Conservation (phyloP, 2,329 filamentous ascomycete genomes). For the Karstenula rhodostoma region DNA sequence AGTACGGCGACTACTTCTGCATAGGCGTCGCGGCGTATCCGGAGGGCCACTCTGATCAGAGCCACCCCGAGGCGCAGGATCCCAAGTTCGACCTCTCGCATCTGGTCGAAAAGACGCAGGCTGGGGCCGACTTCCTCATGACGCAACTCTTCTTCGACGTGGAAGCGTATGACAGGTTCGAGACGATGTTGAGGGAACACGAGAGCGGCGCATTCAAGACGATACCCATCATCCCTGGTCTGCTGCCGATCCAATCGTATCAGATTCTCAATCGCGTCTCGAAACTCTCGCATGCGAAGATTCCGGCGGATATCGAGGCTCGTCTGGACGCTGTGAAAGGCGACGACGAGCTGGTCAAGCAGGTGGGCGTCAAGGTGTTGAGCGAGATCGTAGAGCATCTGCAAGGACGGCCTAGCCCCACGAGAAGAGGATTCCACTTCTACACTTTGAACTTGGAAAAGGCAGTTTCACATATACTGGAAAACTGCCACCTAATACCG, state of each 20-base stretch:
- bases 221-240: slow-evolving; percentile 88
- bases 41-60: slow-evolving; percentile 92
- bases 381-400: slow-evolving; percentile 84
- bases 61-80: slow-evolving; percentile 79
- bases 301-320: slow-evolving; percentile 75
- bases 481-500: slow-evolving; percentile 84
- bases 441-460: slow-evolving; percentile 98
- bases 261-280: slow-evolving; percentile 93
- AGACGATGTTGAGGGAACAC: slow-evolving; percentile 78
- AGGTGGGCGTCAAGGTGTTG: slow-evolving; percentile 80
- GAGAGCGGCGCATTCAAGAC: slow-evolving; percentile 84
- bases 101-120: slow-evolving; percentile 86
- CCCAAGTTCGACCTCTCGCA: slow-evolving; percentile 78
- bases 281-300: slow-evolving; percentile 84
- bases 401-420: slow-evolving; percentile 64
- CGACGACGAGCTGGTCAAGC: slow-evolving; percentile 83
- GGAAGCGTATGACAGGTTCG: slow-evolving; percentile 81
- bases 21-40: slow-evolving; percentile 94
- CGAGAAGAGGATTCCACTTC: slow-evolving; percentile 82
- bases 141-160: slow-evolving; percentile 97
- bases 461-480: slow-evolving; percentile 90
- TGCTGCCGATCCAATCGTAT: slow-evolving; percentile 98
- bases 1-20: slow-evolving; percentile 94
- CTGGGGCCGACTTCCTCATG: slow-evolving; percentile 98
- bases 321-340: slow-evolving; percentile 77